A percentile compares a stretch with the other conserved stretches of the same genome.
phyloP scores from a whole-genome alignment of 305 asterid genomes.

The Vinca major region DNA sequence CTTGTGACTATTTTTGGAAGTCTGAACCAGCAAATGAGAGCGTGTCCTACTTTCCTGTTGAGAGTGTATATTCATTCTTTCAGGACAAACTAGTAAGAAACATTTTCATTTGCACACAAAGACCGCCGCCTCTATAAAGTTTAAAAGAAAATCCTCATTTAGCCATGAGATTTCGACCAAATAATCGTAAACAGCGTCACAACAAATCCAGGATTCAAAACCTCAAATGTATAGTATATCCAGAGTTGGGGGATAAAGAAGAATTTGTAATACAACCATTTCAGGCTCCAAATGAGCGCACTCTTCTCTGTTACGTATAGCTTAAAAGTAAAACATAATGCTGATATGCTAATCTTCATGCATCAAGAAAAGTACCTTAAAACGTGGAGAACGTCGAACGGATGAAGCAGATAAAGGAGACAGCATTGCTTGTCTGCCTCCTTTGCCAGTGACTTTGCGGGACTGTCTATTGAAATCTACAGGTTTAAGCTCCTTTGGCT shows the following conservation, averaged over 20 bases:
- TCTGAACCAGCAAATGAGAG: no score
- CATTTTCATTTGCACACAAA: neutral
- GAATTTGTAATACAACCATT: neutral
- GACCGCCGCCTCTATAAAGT: no score
- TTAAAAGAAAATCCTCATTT: neutral
- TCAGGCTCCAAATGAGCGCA: neutral
- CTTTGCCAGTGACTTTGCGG: conserved; percentile 38
- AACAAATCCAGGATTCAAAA: neutral
- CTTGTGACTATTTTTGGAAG: no score
- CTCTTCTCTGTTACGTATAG: neutral
- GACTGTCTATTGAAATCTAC: conserved; percentile 28
- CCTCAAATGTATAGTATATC: neutral
- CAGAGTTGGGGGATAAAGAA: neutral
- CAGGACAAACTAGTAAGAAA: neutral
- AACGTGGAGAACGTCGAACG: conserved; percentile 58
- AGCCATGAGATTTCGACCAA: neutral
- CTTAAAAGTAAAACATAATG: neutral
- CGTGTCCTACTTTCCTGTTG: neutral
- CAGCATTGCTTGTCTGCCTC: conserved; percentile 20
- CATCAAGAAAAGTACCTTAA: conserved; percentile 39
- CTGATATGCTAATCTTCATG: neutral
- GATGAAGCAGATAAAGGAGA: conserved; percentile 61
- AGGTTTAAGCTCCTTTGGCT: conserved; percentile 31
- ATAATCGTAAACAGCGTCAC: neutral
- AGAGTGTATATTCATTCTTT: neutral